Percentiles rank a stretch among this genome's conserved stretches.
Evolutionary conservation across 805 yeast genomes (phyloP).

Genomic region (Isabelozyma pseudorhagii): DNA sequence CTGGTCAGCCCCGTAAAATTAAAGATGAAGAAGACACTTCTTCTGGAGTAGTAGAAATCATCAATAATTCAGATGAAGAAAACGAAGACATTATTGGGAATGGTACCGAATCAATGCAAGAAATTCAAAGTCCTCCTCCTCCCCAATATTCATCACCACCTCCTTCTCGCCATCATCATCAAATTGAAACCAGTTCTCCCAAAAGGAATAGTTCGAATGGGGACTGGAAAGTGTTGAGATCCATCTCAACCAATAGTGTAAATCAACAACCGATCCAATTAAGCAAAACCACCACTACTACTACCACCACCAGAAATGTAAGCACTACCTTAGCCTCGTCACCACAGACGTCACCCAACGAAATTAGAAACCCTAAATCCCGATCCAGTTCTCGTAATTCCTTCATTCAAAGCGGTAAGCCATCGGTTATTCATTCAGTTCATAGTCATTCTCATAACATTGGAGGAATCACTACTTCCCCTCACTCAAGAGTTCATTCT

Average conservation of each 20-base stretch:
- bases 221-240: conserved; percentile 40
- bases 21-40: conserved; percentile 29
- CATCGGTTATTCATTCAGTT: not conserved
- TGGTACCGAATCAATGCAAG: conserved; percentile 18
- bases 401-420: not conserved
- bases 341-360: conserved; percentile 26
- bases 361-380: conserved; percentile 22
- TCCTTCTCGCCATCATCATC: not conserved
- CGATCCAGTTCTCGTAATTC: conserved; percentile 10
- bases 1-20: conserved; percentile 92
- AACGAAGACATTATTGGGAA: conserved; percentile 9
- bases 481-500: not conserved
- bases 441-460: not conserved
- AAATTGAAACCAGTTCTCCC: conserved; percentile 17
- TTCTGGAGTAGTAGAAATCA: conserved; percentile 34
- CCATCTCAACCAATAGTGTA: conserved; percentile 31
- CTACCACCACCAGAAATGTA: conserved; percentile 49
- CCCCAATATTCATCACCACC: not conserved
- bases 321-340: conserved; percentile 37
- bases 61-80: conserved; percentile 44
- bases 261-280: conserved; percentile 29
- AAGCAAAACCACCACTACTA: conserved; percentile 40
- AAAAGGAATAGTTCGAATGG: conserved; percentile 17
- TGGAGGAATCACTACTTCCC: not conserved
- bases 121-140: conserved; percentile 9